These are phyloP conservation scores for Phytophthora colocasiae DNA, from an alignment of 352 stramenopile genomes.

Conservation along the genomic window DNA sequence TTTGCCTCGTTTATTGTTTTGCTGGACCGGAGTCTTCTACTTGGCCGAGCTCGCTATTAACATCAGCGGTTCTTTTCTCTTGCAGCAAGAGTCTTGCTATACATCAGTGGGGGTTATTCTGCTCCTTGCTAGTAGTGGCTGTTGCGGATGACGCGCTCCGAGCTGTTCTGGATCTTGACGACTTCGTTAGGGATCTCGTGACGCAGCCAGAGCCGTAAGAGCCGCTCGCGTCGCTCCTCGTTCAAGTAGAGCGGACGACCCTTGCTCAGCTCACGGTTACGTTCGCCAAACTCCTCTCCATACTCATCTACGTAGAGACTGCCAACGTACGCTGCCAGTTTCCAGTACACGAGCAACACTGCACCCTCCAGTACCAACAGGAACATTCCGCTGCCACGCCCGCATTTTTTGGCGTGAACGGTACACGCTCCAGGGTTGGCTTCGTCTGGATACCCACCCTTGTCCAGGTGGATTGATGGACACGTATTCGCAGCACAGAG, in stretches of 20 bases:
- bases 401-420: conserved; percentile 87
- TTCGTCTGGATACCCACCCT: conserved; percentile 76
- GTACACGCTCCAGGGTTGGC: conserved; percentile 85
- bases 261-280: conserved; percentile 83
- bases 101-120: conserved; percentile 4
- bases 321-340: conserved; percentile 82
- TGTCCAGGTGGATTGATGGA: conserved; percentile 73
- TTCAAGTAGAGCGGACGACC: conserved; percentile 85
- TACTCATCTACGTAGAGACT: conserved; percentile 91
- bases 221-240: conserved; percentile 66
- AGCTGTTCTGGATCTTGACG: conserved; percentile 90
- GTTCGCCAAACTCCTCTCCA: conserved; percentile 88
- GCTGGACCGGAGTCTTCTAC: conserved; percentile 1
- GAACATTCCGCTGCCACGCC: conserved; percentile 84
- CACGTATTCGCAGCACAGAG: conserved; percentile 86
- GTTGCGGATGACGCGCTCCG: conserved; percentile 88
- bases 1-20: conserved; percentile 24
- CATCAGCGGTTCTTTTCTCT: conserved; percentile 12
- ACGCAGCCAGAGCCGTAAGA: conserved; percentile 78
- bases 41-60: conserved; percentile 18
- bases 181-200: conserved; percentile 90
- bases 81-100: too few species aligned
- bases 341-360: conserved; percentile 88
- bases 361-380: conserved; percentile 84
- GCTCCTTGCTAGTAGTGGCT: conserved; percentile 73